Percentiles rank a stretch among this genome's conserved stretches.
phyloP scores from a whole-genome alignment of 345 rosid species.

The Murraya koenigii region DNA sequence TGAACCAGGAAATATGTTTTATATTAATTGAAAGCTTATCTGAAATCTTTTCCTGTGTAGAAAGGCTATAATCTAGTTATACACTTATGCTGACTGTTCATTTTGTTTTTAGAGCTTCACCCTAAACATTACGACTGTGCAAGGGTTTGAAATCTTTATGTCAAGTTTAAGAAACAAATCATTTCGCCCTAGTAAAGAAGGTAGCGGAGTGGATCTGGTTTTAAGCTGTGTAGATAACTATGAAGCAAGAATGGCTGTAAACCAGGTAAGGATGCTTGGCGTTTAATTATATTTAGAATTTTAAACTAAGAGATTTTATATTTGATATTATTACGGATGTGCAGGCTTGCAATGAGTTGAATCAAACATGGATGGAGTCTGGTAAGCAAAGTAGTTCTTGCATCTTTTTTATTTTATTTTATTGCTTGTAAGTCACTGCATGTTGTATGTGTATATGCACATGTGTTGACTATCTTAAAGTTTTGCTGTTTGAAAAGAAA shows the following conservation, averaged over 20 bases:
- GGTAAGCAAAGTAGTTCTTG: constrained; percentile 42
- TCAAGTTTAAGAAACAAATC: constrained; percentile 69
- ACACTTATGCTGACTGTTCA: constrained; percentile 13
- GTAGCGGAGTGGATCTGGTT: constrained; percentile 90
- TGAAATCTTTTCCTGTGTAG: neutral
- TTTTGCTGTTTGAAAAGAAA: neutral
- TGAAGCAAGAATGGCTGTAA: constrained; percentile 97
- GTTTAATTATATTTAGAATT: neutral
- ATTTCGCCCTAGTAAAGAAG: constrained; percentile 65
- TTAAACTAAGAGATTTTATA: neutral
- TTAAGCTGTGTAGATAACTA: constrained; percentile 95
- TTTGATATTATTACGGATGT: constrained; percentile 16
- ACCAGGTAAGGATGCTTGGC: constrained; percentile 60
- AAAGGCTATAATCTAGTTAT: neutral
- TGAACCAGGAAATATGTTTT: neutral
- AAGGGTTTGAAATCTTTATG: constrained; percentile 89
- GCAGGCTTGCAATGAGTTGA: constrained; percentile 96
- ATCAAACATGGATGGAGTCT: constrained; percentile 96
- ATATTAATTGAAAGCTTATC: neutral
- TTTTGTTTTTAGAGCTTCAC: constrained; percentile 70
- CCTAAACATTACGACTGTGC: constrained; percentile 82
- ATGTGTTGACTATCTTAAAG: neutral
- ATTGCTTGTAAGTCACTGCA: constrained; percentile 3
- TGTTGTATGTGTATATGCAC: neutral
- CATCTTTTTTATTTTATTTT: neutral